phyloP scores from a whole-genome alignment of 2,329 filamentous ascomycete species.

The Phyllosticta citrichinensis region DNA sequence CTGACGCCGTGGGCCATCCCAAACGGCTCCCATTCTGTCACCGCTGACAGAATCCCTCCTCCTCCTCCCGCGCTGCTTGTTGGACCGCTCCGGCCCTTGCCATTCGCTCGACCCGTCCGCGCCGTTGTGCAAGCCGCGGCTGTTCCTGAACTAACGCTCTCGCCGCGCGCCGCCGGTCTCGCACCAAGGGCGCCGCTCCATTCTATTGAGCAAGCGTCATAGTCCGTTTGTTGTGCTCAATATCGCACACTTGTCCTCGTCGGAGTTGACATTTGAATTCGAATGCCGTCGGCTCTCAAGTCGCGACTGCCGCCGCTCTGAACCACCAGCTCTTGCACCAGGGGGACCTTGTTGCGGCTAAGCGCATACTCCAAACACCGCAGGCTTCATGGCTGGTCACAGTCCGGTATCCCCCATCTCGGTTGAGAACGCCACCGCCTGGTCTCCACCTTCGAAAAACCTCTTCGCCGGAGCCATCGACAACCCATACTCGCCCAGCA shows the following conservation, averaged over 20 bases:
- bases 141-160: neutral
- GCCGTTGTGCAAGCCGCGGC: neutral
- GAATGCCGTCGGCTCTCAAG: neutral
- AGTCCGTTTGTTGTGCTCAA: neutral
- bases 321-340: neutral
- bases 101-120: neutral
- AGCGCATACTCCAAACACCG: neutral
- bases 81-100: neutral
- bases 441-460: slow-evolving; percentile 31
- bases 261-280: neutral
- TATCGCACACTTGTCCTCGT: neutral
- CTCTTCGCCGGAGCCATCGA: slow-evolving; percentile 24
- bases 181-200: neutral
- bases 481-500: slow-evolving; percentile 28
- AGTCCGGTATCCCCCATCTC: slow-evolving; percentile 31
- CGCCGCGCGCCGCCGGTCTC: neutral
- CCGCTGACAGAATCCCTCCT: neutral
- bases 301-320: neutral
- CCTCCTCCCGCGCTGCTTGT: neutral
- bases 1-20: neutral
- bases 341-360: neutral
- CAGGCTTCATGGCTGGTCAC: slow-evolving; percentile 24
- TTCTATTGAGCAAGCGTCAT: neutral
- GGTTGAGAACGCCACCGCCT: slow-evolving; percentile 28
- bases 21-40: neutral